Evolutionary conservation across 2,329 filamentous ascomycete species (phyloP), one percentile per base, ranked within the genome.

Genomic region (Hirsutella rhossiliensis): DNA sequence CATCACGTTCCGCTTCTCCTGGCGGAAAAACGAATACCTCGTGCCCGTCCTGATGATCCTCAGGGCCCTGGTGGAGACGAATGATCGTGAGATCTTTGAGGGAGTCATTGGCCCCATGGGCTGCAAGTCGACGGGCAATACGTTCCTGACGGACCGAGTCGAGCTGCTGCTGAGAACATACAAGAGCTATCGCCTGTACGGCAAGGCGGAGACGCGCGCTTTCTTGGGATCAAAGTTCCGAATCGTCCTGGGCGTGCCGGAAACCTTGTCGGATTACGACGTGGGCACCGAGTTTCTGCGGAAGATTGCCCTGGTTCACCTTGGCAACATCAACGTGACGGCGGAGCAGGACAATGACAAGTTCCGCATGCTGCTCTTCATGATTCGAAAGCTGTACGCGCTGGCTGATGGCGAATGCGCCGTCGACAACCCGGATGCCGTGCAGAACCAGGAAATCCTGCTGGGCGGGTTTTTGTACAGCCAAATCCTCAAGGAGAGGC

Each of bases 21-120:
- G 90, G 90, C 77, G 89, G 53, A 98, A 98, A 67, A 87, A 88
- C 54, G 92, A 98, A 64, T 98, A 87, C 58, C 77, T 98, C n/a
- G 77, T 98, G 3, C 92, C 92, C 1, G 85, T 88, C 48, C 82
- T 96, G 75, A 97, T 98, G 90, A 80, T 98, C 30, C 67, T 98
- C 51, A 98, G 97, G 68, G 90, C 92, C 1, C 70, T 98, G 41
- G 77, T 92, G 2, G 90, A 98, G 62, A 98, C 92, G 15, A 98
- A 95, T 60, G 92, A 98, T 59, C 80, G 87, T 45, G 89, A 96
- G 59, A 92, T 98, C 38, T 97, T 94, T 47, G 89, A 97, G 63
- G 85, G 84, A n/a, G 68, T 98, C 42, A 82, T 97, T 40, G 90
- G 90, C 32, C 72, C 78, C 27, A 75, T 79, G 47, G 79, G 78